A percentile compares a stretch with the other conserved stretches of the same genome.
phyloP scores from a whole-genome alignment of 306 rosid genomes.

The Quercus parvula region DNA sequence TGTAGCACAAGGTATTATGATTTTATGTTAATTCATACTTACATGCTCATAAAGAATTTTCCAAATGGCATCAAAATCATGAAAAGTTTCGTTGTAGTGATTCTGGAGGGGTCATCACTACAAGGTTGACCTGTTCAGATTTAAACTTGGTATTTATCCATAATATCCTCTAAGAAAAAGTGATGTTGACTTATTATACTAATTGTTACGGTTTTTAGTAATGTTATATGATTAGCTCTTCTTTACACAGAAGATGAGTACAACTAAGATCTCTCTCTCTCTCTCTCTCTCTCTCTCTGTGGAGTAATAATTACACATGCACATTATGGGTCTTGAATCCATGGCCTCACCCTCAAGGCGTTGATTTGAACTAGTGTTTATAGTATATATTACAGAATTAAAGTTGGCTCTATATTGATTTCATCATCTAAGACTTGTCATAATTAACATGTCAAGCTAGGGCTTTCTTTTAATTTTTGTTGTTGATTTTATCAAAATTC shows the following conservation, averaged over 20 bases:
- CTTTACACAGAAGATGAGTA: too few species aligned
- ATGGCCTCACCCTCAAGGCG: too few species aligned
- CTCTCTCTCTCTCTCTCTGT: too few species aligned
- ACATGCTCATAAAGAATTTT: not conserved
- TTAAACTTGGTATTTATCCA: not conserved
- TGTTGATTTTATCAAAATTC: conserved; percentile 9
- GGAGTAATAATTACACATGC: too few species aligned
- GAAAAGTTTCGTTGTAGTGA: not conserved
- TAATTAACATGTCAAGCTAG: not conserved
- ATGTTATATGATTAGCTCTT: not conserved
- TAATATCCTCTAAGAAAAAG: not conserved
- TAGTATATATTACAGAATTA: not conserved
- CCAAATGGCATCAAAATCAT: not conserved
- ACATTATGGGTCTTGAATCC: too few species aligned
- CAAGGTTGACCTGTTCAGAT: not conserved
- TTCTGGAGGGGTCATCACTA: not conserved
- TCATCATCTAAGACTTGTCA: not conserved
- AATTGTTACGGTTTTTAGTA: not conserved
- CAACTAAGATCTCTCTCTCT: too few species aligned
- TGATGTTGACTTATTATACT: not conserved
- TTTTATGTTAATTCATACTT: not conserved
- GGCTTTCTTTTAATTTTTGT: not conserved
- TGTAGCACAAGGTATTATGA: not conserved
- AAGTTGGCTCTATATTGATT: not conserved
- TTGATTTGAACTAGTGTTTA: too few species aligned